Base-by-base conservation (phyloP, 805 yeast species). In the Wickerhamiella occidentalis region DNA sequence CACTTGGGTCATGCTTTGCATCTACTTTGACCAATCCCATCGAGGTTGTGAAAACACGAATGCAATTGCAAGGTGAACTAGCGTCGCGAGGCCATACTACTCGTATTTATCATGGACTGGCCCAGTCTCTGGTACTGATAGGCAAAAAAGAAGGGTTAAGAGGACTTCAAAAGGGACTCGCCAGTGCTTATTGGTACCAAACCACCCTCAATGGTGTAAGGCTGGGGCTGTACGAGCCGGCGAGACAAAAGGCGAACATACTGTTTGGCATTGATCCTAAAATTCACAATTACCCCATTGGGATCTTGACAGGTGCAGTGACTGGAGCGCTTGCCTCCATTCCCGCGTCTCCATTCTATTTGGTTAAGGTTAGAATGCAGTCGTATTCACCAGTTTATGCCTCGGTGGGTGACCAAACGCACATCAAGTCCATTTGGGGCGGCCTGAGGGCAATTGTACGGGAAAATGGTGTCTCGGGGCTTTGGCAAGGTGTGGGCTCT, bases 21-120 rank as follows among this genome's bases (percentile, higher is more conserved):
- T 98, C 92, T 41, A 90, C 96, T 0, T 80, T 90, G 62, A 88
- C 97, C 3, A 92, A 92, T 63, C 98, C 98, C 4, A 81, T 92
- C 54, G 98, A 92, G 65, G 71, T 92, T 53, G 85, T 90, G 57
- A 92, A 92, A 68, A 92, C 95, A 6, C 59, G 97, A 68, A 84
- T 90, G 94, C 97, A 92, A 65, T 71, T 92, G 45, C 96, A 92
- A 66, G 98, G 98, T 53, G 97, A 92, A 67, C 71, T 90, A 46
- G 69, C 77, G 13, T 71, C 80, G 8, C 22, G 28, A 2, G 65
- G 65, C 18, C 63, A 71, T 28, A 71, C 68, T 5, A 68, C 72
- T 35, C 73, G 71, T 22, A 73, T 80, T 0, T 92, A 90, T 65
- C 82, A 74, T 56, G 88, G 92, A 58, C 88, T 95, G n/a, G 56